These are phyloP conservation scores for Pythium insidiosum DNA, from an alignment of 352 stramenopile genomes.

Conservation along the genomic window DNA sequence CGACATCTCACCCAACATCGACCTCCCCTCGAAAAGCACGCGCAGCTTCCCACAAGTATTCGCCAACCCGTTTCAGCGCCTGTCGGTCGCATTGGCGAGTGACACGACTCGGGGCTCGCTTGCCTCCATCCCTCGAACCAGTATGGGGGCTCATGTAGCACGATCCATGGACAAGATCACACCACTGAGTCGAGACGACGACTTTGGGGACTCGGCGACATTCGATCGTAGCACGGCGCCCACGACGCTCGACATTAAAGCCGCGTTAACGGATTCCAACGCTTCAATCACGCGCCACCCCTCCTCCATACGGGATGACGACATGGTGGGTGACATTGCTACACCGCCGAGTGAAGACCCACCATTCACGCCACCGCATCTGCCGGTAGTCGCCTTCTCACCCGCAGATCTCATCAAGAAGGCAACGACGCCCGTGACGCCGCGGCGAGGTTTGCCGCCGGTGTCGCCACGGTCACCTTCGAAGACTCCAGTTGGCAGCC, in stretches of 20 bases:
- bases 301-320: slow-evolving; percentile 10
- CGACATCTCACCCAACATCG: slow-evolving; percentile 38
- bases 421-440: slow-evolving; percentile 19
- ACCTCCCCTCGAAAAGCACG: slow-evolving; percentile 21
- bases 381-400: slow-evolving; percentile 32
- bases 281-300: slow-evolving; percentile 7
- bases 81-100: slow-evolving; percentile 16
- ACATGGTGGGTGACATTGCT: background rate
- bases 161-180: slow-evolving; percentile 15
- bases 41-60: slow-evolving; percentile 29
- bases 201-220: slow-evolving; percentile 5
- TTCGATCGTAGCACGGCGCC: background rate
- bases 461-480: slow-evolving; percentile 10
- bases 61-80: slow-evolving; percentile 17
- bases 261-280: background rate
- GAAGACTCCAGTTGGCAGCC: too few species aligned
- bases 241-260: background rate
- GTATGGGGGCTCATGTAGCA: background rate
- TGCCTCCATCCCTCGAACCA: background rate
- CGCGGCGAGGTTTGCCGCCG: slow-evolving; percentile 2
- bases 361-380: background rate
- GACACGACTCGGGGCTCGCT: slow-evolving; percentile 2
- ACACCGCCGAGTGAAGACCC: background rate
- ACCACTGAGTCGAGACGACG: slow-evolving; percentile 11
- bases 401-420: slow-evolving; percentile 47